These are phyloP conservation scores for Lyophyllum semitale DNA, from an alignment of 768 basidiomycete genomes.

Conservation along the genomic window DNA sequence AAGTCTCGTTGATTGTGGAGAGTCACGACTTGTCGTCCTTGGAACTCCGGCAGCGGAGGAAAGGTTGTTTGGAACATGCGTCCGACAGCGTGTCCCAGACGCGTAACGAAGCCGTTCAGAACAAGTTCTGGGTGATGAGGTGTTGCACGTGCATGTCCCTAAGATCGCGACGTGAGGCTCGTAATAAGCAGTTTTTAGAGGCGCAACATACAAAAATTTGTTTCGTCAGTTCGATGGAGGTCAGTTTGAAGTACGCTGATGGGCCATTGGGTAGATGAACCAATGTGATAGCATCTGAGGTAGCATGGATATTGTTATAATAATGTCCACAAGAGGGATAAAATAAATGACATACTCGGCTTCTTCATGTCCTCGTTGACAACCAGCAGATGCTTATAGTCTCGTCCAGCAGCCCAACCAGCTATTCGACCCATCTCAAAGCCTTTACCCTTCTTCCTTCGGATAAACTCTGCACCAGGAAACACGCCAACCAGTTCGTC, in stretches of 20 bases:
- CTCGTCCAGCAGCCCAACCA: slow-evolving; percentile 88
- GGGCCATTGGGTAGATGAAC: slow-evolving; percentile 91
- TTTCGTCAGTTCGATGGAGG: slow-evolving; percentile 82
- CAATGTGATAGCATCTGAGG: slow-evolving; percentile 87
- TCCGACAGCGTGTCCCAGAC: slow-evolving; percentile 90
- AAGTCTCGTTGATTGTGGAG: slow-evolving; percentile 98
- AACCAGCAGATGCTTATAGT: slow-evolving; percentile 86
- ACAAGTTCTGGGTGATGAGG: slow-evolving; percentile 95
- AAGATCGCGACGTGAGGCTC: not conserved
- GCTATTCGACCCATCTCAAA: slow-evolving; percentile 91
- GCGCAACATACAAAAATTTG: slow-evolving; percentile 72
- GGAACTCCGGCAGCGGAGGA: slow-evolving; percentile 92
- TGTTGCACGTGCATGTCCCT: slow-evolving; percentile 93
- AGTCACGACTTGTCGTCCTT: slow-evolving; percentile 95
- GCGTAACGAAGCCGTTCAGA: slow-evolving; percentile 91
- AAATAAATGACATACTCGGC: slow-evolving; percentile 66
- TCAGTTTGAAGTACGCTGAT: slow-evolving; percentile 93
- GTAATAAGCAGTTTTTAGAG: not conserved
- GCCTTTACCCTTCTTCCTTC: slow-evolving; percentile 84
- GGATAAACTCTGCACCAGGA: slow-evolving; percentile 89
- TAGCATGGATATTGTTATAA: slow-evolving; percentile 5
- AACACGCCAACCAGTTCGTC: slow-evolving; percentile 89
- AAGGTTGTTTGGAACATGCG: slow-evolving; percentile 96
- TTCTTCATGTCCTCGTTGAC: slow-evolving; percentile 96
- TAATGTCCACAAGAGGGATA: not conserved